These are phyloP conservation scores for Sporothrix curviconia DNA, from an alignment of 2,329 filamentous ascomycete genomes.

Conservation along the genomic window DNA sequence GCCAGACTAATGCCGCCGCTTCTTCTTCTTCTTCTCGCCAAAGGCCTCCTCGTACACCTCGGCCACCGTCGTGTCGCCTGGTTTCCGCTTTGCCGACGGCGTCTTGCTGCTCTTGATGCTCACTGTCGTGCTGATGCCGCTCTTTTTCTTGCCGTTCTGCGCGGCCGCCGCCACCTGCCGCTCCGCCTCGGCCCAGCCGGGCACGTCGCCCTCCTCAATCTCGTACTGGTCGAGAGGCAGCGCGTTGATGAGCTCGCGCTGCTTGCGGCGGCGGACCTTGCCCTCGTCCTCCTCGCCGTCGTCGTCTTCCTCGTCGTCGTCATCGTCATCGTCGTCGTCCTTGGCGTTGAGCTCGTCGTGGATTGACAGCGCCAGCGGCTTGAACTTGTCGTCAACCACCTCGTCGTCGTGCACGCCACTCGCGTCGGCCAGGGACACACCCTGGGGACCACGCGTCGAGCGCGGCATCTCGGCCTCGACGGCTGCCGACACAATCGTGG, in stretches of 20 bases:
- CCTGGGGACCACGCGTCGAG: conserved; percentile 40
- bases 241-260: conserved; percentile 77
- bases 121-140: conserved; percentile 56
- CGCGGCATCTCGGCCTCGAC: conserved; percentile 61
- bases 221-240: conserved; percentile 81
- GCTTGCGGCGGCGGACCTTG: conserved; percentile 62
- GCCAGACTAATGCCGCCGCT: conserved; percentile 30
- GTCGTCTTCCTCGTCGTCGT: conserved; percentile 58
- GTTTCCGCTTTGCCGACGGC: conserved; percentile 61
- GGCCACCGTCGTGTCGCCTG: conserved; percentile 43
- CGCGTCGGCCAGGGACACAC: conserved; percentile 53
- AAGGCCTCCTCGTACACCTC: conserved; percentile 56
- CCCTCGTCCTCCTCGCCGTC: conserved; percentile 73
- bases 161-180: conserved; percentile 60
- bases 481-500: conserved; percentile 65
- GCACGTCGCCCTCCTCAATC: conserved; percentile 51
- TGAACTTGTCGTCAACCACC: conserved; percentile 57
- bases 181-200: conserved; percentile 65
- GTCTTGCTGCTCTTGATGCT: conserved; percentile 71
- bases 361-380: conserved; percentile 62
- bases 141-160: conserved; percentile 37
- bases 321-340: conserved; percentile 58
- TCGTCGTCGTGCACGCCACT: conserved; percentile 64
- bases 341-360: conserved; percentile 66
- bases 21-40: conserved; percentile 46